Base-by-base conservation (phyloP, 345 rosid genomes). In the Sapria himalayana region DNA sequence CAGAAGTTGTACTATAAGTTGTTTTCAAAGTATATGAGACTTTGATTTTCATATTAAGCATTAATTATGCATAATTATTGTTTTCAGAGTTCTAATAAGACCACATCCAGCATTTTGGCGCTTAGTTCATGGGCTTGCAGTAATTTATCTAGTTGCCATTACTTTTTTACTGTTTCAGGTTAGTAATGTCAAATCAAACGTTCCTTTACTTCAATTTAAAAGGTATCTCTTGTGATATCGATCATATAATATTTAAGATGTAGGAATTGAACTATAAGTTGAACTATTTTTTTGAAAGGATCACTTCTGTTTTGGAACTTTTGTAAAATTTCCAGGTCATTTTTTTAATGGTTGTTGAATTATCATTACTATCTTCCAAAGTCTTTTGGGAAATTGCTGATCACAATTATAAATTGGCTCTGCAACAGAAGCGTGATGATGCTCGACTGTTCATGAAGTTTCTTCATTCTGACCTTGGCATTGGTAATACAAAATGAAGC, bases 21-120 rank as follows among this genome's bases (percentile, higher is more conserved):
- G n/a, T n/a, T n/a, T n/a, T n/a, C n/a, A n/a, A n/a, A n/a, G n/a
- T n/a, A n/a, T n/a, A n/a, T n/a, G n/a, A n/a, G n/a, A n/a, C n/a
- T n/a, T n/a, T n/a, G n/a, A 37, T 37, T 37, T 13, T 21, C 13
- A 20, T 22, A n/a, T 42, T 22, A 11, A 12, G 12, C 22, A 42
- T 39, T 64, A 21, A 15, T 33, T 45, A 41, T 43, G 36, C 22
- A 42, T 39, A 61, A 21, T 18, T 33, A 41, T 44, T 43, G 36
- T 14, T 55, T 55, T 25, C 68, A 89, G 98, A 54, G 68, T 89
- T 34, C 71, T 89, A 16, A 89, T 89, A 20, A 76, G 98, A 58
- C 98, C 98, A 19, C 98, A 89, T 62, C 98, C 98, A 41, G 93
- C 95, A 53, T 64, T 84, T 49, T 91, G 95, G 95, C 92, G 95